These are phyloP conservation scores for Nakazawaea ishiwadae DNA, from an alignment of 805 yeast species.

Conservation along the genomic window DNA sequence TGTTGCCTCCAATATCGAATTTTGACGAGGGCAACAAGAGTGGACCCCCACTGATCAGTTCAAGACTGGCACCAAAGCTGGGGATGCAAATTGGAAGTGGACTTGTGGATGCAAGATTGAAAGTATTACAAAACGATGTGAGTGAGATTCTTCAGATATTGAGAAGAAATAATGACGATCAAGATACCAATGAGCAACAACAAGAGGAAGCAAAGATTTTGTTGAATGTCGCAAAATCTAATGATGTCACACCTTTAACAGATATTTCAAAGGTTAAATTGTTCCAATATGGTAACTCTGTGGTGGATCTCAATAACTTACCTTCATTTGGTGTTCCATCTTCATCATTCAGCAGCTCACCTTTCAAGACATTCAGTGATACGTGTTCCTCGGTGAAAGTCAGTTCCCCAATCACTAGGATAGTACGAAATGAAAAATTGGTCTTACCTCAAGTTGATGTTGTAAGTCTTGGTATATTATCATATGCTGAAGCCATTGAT, in stretches of 20 bases:
- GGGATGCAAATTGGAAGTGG: background rate
- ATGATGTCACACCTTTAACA: slow-evolving; percentile 12
- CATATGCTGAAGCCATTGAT: slow-evolving; percentile 40
- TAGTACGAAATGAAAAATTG: slow-evolving; percentile 16
- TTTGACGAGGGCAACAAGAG: too few relatives aligned
- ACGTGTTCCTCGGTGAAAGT: slow-evolving; percentile 24
- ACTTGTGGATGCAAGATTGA: slow-evolving; percentile 22
- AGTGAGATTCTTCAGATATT: slow-evolving; percentile 28
- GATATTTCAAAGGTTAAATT: slow-evolving; percentile 10
- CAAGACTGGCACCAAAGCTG: background rate
- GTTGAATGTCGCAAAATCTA: slow-evolving; percentile 13
- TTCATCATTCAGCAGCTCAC: slow-evolving; percentile 34
- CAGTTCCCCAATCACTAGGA: slow-evolving; percentile 33
- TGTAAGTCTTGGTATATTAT: slow-evolving; percentile 43
- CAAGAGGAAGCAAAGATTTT: slow-evolving; percentile 14
- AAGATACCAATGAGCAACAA: slow-evolving; percentile 6
- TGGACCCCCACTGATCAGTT: too few relatives aligned
- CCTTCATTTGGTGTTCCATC: slow-evolving; percentile 32
- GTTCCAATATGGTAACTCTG: slow-evolving; percentile 18
- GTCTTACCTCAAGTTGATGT: slow-evolving; percentile 35
- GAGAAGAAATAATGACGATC: slow-evolving; percentile 14
- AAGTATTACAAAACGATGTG: slow-evolving; percentile 30
- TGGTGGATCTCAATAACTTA: slow-evolving; percentile 11
- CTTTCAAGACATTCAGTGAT: slow-evolving; percentile 35
- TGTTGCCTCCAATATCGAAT: too few relatives aligned